These are phyloP conservation scores for Fusarium sp. DNA, from an alignment of 2,329 filamentous ascomycete genomes.

Conservation along the genomic window DNA sequence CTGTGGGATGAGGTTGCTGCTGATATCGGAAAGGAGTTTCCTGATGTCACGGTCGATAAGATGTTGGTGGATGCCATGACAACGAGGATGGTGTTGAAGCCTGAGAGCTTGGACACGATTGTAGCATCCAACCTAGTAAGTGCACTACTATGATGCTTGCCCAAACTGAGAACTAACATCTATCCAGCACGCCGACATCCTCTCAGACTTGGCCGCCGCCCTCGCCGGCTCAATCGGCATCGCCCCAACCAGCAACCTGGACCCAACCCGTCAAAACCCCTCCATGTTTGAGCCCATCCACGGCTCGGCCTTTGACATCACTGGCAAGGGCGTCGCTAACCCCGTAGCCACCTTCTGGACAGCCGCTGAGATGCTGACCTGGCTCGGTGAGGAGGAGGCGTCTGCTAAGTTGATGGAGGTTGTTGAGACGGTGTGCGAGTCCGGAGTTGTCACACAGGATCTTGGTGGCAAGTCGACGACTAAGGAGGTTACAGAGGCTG, in stretches of 20 bases:
- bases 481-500: conserved; percentile 50
- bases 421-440: conserved; percentile 65
- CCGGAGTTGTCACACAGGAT: conserved; percentile 64
- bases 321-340: conserved; percentile 67
- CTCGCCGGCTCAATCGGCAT: conserved; percentile 79
- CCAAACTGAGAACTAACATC: neutral
- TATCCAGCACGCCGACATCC: conserved; percentile 67
- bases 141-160: fast-evolving
- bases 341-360: conserved; percentile 71
- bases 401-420: conserved; percentile 61
- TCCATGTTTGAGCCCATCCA: conserved; percentile 73
- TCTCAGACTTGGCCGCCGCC: conserved; percentile 77
- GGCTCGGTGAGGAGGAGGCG: conserved; percentile 66
- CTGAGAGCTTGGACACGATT: conserved; percentile 70
- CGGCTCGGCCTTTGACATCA: conserved; percentile 69
- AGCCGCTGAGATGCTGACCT: conserved; percentile 67
- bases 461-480: conserved; percentile 60
- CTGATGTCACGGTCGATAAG: conserved; percentile 71
- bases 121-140: conserved; percentile 69
- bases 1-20: conserved; percentile 74
- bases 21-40: conserved; percentile 66
- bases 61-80: conserved; percentile 78
- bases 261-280: conserved; percentile 66
- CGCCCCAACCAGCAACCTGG: conserved; percentile 76
- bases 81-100: conserved; percentile 71